Evolutionary conservation across 2,329 filamentous ascomycete species (phyloP).

Genomic region (Teratosphaeria nubilosa): DNA sequence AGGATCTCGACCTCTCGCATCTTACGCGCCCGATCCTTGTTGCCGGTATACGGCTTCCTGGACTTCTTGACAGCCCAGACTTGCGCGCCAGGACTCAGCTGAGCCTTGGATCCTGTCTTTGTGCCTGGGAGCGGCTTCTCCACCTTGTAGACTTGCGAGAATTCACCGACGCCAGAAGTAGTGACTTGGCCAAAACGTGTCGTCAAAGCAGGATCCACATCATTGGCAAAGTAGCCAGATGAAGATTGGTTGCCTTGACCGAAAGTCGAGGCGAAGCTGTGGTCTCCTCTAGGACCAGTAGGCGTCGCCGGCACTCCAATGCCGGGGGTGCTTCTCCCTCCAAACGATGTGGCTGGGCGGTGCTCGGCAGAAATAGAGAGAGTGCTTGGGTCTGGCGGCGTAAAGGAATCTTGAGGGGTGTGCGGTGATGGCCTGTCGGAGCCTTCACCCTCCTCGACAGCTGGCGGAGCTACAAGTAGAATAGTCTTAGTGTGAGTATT

Average conservation of each 20-base stretch:
- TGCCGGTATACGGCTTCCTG: conserved; percentile 66
- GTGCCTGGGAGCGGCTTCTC: conserved; percentile 35
- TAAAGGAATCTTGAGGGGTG: conserved; percentile 66
- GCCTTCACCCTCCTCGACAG: conserved; percentile 4
- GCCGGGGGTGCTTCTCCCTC: conserved; percentile 27
- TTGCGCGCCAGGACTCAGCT: conserved; percentile 8
- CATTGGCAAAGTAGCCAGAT: conserved; percentile 57
- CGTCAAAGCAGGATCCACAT: conserved; percentile 65
- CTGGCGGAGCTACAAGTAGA: conserved; percentile 13
- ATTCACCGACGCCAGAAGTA: conserved; percentile 76
- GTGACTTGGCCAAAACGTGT: conserved; percentile 73
- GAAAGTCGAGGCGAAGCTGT: conserved; percentile 45
- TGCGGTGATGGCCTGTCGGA: conserved; percentile 31
- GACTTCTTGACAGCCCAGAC: conserved; percentile 94
- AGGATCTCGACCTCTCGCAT: conserved; percentile 75
- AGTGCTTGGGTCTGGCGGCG: conserved; percentile 69
- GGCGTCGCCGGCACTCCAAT: conserved; percentile 70
- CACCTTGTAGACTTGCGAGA: conserved; percentile 84
- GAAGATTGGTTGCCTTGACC: conserved; percentile 36
- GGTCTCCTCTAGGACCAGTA: conserved; percentile 53
- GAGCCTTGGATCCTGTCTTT: conserved; percentile 3
- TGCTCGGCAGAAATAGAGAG: conserved; percentile 66
- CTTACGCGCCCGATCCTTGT: conserved; percentile 71
- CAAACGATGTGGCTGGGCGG: conserved; percentile 25
- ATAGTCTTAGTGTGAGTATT: conserved; percentile 12